Base-by-base conservation (phyloP, 148 eudicot species). In the Pouteria glomerata region DNA sequence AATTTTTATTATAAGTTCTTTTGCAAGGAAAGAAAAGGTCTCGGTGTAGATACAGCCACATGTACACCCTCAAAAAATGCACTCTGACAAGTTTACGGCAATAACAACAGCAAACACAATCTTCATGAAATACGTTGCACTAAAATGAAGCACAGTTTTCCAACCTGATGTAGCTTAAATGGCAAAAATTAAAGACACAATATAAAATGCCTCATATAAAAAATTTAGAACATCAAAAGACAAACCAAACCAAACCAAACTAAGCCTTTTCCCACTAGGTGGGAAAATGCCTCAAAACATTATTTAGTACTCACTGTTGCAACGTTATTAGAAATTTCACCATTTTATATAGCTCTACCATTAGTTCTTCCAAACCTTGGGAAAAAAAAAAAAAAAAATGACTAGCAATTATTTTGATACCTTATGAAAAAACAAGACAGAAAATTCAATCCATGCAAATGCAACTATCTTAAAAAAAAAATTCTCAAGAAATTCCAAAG, bases 311-410 rank as follows among this genome's bases (percentile, higher is more conserved):
- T 69, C 63, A 76, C 78, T 14, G 72, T 13, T 39, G 45, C 27
- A 39, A 5, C 31, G 35, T 26, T 14, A 29, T 19, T 53, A 55
- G 37, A 33, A 62, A 61, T 61, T n/a, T 62, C 74, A 0, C 66
- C 63, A 31, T 51, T 33, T 15, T 61, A 23, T 37, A 53, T 42
- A 53, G 6, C 45, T 69, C 50, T 39, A 63, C 42, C 78, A 69
- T 76, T 57, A 26, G 60, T n/a, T 14, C 44, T 37, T 76, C 55
- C 23, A 52, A 3, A 27, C 74, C 78, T 76, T 56, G 69, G 26
- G 34, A 16, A 70, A 37, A 61, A 41, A n/a, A n/a, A n/a, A n/a
- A n/a, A n/a, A n/a, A n/a, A n/a, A n/a, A n/a, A n/a, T n/a, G n/a
- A n/a, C n/a, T 12, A 74, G 24, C 51, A 48, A 68, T n/a, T 11